phyloP scores from a whole-genome alignment of 495 filamentous ascomycete genomes.

The Neohortaea acidophila region DNA sequence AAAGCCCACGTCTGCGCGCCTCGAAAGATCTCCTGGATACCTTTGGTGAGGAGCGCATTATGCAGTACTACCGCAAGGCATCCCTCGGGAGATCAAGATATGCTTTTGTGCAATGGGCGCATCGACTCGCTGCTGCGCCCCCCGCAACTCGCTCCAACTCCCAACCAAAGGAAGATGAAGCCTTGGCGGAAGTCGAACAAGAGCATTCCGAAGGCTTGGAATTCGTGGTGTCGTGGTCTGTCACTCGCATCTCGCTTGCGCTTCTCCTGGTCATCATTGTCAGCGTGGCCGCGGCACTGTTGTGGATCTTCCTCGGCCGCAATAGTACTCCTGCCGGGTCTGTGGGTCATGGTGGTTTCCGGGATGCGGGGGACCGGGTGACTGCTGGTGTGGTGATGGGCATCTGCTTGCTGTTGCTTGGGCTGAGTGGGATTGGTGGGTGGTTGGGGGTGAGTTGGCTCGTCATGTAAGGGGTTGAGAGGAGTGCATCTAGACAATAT shows the following conservation, averaged over 20 bases:
- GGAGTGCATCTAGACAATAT: too few relatives aligned
- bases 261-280: slow-evolving; percentile 5
- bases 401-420: slow-evolving; percentile 15
- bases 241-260: slow-evolving; percentile 11
- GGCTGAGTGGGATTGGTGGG: slow-evolving; percentile 10
- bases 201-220: slow-evolving; percentile 18
- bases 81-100: slow-evolving; percentile 10
- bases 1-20: slow-evolving; percentile 11
- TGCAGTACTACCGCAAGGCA: slow-evolving; percentile 15
- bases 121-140: slow-evolving; percentile 14
- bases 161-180: not conserved
- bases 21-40: slow-evolving; percentile 15
- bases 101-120: slow-evolving; percentile 21
- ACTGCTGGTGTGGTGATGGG: slow-evolving; percentile 14
- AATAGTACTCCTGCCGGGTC: not conserved
- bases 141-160: not conserved
- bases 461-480: slow-evolving; percentile 16
- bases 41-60: slow-evolving; percentile 16
- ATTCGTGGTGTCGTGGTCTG: slow-evolving; percentile 19
- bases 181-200: not conserved
- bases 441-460: slow-evolving; percentile 21
- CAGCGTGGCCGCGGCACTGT: slow-evolving; percentile 13
- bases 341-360: slow-evolving; percentile 6
- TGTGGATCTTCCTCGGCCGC: slow-evolving; percentile 20
- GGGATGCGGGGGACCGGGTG: slow-evolving; percentile 17